phyloP scores from a whole-genome alignment of 352 stramenopile genomes.

The Pythium monospermum region DNA sequence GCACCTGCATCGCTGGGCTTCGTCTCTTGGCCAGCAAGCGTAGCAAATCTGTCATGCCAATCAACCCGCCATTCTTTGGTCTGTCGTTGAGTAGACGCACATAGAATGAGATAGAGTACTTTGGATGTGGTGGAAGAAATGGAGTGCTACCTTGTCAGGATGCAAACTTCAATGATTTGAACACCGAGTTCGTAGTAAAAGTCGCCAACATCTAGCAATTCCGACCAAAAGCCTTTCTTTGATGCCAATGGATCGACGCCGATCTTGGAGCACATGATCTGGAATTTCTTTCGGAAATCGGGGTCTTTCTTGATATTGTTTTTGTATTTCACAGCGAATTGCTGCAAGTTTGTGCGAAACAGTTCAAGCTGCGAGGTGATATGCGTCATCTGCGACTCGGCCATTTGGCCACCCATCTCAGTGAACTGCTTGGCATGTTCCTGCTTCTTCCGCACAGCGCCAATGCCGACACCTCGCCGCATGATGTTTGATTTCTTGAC shows the following conservation, averaged over 20 bases:
- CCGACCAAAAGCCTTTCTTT: constrained; percentile 98
- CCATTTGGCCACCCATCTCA: constrained; percentile 77
- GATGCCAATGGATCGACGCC: constrained; percentile 96
- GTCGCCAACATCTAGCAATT: constrained; percentile 96
- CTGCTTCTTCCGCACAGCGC: constrained; percentile 84
- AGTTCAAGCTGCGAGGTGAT: constrained; percentile 81
- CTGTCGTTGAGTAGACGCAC: constrained; percentile 14
- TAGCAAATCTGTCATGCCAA: constrained; percentile 78
- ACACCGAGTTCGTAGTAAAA: constrained; percentile 99
- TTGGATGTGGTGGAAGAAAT: no score
- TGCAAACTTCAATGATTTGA: constrained; percentile 98
- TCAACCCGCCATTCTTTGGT: constrained; percentile 79
- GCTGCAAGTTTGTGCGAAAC: constrained; percentile 90
- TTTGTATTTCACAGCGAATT: constrained; percentile 94
- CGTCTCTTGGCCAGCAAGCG: constrained; percentile 66
- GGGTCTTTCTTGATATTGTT: constrained; percentile 94
- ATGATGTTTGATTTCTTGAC: constrained; percentile 18
- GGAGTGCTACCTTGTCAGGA: constrained; percentile 81
- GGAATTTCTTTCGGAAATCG: constrained; percentile 92
- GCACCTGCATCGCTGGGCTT: constrained; percentile 49
- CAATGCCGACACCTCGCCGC: constrained; percentile 76
- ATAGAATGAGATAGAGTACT: not conserved
- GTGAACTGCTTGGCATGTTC: constrained; percentile 84
- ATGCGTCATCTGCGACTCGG: constrained; percentile 74
- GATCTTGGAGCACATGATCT: constrained; percentile 95